phyloP scores from a whole-genome alignment of 331 rosid species.

The Acacia concinna region DNA sequence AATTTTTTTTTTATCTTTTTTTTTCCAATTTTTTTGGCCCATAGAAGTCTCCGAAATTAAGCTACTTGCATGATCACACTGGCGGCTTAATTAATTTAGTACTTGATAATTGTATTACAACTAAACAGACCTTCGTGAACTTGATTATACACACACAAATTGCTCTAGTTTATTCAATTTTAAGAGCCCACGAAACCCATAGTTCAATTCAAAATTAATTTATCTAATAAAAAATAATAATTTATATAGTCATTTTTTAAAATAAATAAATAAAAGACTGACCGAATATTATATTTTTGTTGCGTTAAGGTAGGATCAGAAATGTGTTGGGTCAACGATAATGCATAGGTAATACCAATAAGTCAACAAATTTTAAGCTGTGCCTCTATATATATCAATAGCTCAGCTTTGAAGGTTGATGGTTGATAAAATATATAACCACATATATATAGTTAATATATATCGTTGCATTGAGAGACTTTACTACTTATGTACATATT shows the following conservation, averaged over 20 bases:
- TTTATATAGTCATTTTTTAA: not conserved
- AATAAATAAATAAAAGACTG: not conserved
- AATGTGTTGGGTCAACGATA: conserved; percentile 3
- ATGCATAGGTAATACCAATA: not conserved
- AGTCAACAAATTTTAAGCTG: conserved; percentile 3
- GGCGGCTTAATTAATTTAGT: not conserved
- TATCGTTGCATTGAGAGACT: not conserved
- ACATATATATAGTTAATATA: not conserved
- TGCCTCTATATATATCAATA: not conserved
- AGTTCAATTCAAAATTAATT: not conserved
- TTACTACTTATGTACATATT: not conserved
- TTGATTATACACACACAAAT: not conserved
- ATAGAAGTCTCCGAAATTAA: not conserved
- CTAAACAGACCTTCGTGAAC: not conserved
- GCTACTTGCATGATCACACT: not conserved
- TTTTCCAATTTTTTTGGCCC: not conserved
- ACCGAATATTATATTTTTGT: not conserved
- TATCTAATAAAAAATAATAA: not conserved
- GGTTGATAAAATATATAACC: not conserved
- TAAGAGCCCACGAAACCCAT: not conserved
- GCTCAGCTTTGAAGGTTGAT: not conserved
- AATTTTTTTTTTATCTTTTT: not conserved
- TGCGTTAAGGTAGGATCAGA: not conserved
- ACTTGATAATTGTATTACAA: not conserved
- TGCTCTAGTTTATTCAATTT: not conserved